These are phyloP conservation scores for Baeospora myosura DNA, from an alignment of 1,284 basidiomycete species.

Conservation along the genomic window DNA sequence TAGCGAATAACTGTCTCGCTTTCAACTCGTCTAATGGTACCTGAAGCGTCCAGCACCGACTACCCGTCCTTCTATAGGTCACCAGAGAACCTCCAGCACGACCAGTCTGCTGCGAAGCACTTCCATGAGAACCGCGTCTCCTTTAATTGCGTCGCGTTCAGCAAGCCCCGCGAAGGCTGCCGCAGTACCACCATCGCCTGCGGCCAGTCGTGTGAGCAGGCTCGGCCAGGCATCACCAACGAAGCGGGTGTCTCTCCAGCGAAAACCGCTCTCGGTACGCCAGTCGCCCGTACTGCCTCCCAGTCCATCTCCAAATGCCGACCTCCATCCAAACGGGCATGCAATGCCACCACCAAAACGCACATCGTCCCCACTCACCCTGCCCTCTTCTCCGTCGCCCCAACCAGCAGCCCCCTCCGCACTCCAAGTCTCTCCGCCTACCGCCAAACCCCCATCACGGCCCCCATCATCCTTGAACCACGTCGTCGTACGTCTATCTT, in stretches of 20 bases:
- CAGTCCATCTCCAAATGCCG: constrained; percentile 8
- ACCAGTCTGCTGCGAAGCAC: constrained; percentile 29
- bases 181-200: constrained; percentile 15
- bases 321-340: background rate
- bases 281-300: constrained; percentile 26
- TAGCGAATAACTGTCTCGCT: background rate
- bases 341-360: background rate
- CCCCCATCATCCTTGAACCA: constrained; percentile 14
- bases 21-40: background rate
- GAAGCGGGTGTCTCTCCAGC: constrained; percentile 30
- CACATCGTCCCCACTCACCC: background rate
- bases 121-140: constrained; percentile 26
- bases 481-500: constrained; percentile 10
- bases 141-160: constrained; percentile 33
- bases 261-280: constrained; percentile 27
- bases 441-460: constrained; percentile 8
- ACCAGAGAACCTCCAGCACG: constrained; percentile 35
- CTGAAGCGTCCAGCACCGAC: constrained; percentile 4
- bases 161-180: constrained; percentile 36
- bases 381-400: background rate
- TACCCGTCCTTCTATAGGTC: constrained; percentile 24
- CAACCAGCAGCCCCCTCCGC: background rate
- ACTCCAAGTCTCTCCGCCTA: constrained; percentile 3
- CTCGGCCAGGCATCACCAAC: constrained; percentile 30
- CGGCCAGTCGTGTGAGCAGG: constrained; percentile 16